A percentile compares a stretch with the other conserved stretches of the same genome.
phyloP scores from a whole-genome alignment of 2,329 filamentous ascomycete genomes.

The Ophiostoma ips region DNA sequence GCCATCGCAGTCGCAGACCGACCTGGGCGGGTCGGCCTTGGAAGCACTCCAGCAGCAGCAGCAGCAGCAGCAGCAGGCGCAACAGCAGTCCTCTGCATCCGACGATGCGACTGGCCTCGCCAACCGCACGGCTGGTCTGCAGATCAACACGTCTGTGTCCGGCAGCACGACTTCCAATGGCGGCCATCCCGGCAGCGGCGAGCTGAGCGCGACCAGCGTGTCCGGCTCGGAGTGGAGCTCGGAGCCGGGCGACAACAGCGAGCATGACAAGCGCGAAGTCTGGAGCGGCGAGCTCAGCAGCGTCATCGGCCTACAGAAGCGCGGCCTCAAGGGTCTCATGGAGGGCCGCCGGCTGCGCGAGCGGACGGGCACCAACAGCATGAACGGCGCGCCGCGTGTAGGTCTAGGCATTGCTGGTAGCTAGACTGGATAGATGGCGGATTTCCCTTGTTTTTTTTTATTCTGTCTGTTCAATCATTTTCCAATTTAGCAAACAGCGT shows the following conservation, averaged over 20 bases:
- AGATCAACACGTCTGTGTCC: constrained; percentile 33
- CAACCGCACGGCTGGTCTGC: constrained; percentile 26
- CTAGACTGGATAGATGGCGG: neutral
- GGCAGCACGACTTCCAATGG: constrained; percentile 9
- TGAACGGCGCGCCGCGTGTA: constrained; percentile 5
- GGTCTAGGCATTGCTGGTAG: constrained; percentile 14
- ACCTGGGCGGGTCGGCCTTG: neutral
- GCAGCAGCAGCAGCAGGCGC: neutral
- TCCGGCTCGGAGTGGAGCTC: constrained; percentile 44
- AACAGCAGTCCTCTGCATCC: constrained; percentile 5
- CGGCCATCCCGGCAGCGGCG: constrained; percentile 30
- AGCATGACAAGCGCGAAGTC: constrained; percentile 43
- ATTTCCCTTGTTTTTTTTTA: neutral
- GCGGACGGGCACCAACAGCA: constrained; percentile 34
- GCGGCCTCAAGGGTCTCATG: constrained; percentile 84
- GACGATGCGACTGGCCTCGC: constrained; percentile 20
- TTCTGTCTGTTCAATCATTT: neutral
- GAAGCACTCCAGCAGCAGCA: constrained; percentile 1
- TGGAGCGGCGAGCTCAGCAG: constrained; percentile 76
- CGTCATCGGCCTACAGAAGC: constrained; percentile 90
- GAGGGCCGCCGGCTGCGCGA: constrained; percentile 80
- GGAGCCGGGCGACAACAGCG: constrained; percentile 36
- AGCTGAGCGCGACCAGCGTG: constrained; percentile 35
- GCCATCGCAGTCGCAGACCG: neutral
- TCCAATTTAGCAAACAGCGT: neutral